phyloP scores from a whole-genome alignment of 805 yeast species.

The Saccharomycopsis sp. region DNA sequence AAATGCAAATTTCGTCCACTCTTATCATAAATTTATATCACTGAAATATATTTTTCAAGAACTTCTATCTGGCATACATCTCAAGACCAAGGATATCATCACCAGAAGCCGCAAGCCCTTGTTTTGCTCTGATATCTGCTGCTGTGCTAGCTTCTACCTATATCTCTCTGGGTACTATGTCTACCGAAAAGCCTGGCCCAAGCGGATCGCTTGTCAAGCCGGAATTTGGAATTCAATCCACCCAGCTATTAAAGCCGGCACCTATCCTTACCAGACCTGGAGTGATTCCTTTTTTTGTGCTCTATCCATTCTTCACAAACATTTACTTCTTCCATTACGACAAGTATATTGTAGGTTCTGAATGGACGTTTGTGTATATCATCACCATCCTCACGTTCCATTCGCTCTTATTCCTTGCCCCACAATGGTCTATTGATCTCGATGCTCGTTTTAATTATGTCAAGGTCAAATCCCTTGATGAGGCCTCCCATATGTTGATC shows the following conservation, averaged over 20 bases:
- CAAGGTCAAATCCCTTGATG: slow-evolving; percentile 42
- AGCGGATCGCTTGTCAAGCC: not conserved
- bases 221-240: slow-evolving; percentile 15
- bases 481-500: slow-evolving; percentile 69
- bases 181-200: not conserved
- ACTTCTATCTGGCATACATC: no score
- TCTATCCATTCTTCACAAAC: slow-evolving; percentile 19
- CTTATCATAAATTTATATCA: no score
- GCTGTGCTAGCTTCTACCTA: no score
- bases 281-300: slow-evolving; percentile 11
- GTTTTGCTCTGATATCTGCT: no score
- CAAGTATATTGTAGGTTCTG: slow-evolving; percentile 74
- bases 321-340: slow-evolving; percentile 45
- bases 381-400: slow-evolving; percentile 70
- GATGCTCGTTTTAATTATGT: slow-evolving; percentile 64
- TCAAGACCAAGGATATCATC: no score
- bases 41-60: no score
- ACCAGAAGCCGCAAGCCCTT: no score
- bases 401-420: slow-evolving; percentile 74
- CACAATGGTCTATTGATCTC: slow-evolving; percentile 84
- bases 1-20: no score
- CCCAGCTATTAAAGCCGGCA: slow-evolving; percentile 15
- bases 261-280: slow-evolving; percentile 13
- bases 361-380: slow-evolving; percentile 91
- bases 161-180: no score